Conservation (phyloP, 208 protist species). For the Acanthamoeba lenticulata region DNA sequence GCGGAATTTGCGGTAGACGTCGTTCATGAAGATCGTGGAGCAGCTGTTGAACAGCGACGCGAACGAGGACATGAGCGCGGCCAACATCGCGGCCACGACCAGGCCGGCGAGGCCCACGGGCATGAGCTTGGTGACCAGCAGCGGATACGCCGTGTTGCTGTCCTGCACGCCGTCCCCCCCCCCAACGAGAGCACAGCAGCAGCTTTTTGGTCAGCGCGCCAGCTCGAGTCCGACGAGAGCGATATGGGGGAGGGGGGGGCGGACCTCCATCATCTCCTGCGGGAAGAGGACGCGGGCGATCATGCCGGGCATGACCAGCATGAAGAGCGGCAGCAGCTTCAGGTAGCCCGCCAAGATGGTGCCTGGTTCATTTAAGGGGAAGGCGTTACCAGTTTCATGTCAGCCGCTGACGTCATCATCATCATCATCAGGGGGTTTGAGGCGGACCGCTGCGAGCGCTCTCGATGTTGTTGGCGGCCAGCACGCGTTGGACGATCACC, state of each 20-base stretch:
- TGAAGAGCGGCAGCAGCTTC: constrained; percentile 73
- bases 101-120: constrained; percentile 72
- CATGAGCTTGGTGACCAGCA: constrained; percentile 70
- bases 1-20: constrained; percentile 68
- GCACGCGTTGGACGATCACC: constrained; percentile 77
- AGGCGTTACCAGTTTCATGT: no score
- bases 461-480: constrained; percentile 66
- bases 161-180: constrained; percentile 21
- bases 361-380: constrained; percentile 9
- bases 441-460: constrained; percentile 52
- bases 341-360: constrained; percentile 67
- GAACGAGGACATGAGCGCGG: constrained; percentile 79
- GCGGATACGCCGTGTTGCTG: constrained; percentile 74
- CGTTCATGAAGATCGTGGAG: constrained; percentile 77
- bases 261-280: constrained; percentile 40
- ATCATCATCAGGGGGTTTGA: no score
- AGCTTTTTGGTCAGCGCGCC: no score
- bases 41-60: constrained; percentile 76
- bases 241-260: background rate
- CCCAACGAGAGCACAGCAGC: no score
- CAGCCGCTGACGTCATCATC: no score
- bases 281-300: constrained; percentile 71
- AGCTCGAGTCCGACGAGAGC: background rate
- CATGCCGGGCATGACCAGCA: constrained; percentile 80
- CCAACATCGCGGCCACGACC: constrained; percentile 74